Evolutionary conservation across 495 filamentous ascomycete species (phyloP), one percentile per base, ranked within the genome.

Genomic region (Podospora comata): DNA sequence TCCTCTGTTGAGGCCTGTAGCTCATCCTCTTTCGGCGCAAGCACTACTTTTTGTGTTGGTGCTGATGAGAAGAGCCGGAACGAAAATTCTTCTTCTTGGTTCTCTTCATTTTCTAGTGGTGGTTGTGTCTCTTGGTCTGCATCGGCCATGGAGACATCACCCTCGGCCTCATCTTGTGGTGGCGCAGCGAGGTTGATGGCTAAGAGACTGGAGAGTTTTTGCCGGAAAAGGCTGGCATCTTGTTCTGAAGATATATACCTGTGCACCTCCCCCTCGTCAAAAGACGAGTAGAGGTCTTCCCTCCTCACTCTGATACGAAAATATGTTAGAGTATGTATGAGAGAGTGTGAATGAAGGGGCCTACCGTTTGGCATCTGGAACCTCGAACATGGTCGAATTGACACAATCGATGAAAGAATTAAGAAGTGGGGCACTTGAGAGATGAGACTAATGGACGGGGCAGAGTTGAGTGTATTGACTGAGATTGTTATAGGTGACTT

Each of bases 311-410:
- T 88, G 69, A 27, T 5, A 63, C 44, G 19, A 57, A 23, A 68
- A 54, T 66, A 53, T 70, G 64, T 70, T 67, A 69, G 71, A 56
- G 65, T 65, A 64, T 48, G 56, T 48, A 19, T 44, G 23, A 30
- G 23, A 44, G n/a, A 11, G 61, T 7, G 11, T 4, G 44, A 13
- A 15, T 15, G 32, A 19, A 18, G 60, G 54, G 57, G 65, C 79
- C 62, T 75, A 85, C 85, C 84, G 79, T 70, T 86, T 87, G 55
- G 85, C 83, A 65, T 82, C 75, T 20, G 84, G 84, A 9, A 86
- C 27, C 34, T 83, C 81, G 65, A 85, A 86, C 84, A 87, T 73
- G 34, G 56, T 48, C 4, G 32, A 30, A 30, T 58, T 48, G 30
- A 32, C 30, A 32, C 4, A 32, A 32, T 5, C 7, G 7, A 32